Conservation (phyloP, 2,329 filamentous ascomycete species). For the Xylaria arbuscula region DNA sequence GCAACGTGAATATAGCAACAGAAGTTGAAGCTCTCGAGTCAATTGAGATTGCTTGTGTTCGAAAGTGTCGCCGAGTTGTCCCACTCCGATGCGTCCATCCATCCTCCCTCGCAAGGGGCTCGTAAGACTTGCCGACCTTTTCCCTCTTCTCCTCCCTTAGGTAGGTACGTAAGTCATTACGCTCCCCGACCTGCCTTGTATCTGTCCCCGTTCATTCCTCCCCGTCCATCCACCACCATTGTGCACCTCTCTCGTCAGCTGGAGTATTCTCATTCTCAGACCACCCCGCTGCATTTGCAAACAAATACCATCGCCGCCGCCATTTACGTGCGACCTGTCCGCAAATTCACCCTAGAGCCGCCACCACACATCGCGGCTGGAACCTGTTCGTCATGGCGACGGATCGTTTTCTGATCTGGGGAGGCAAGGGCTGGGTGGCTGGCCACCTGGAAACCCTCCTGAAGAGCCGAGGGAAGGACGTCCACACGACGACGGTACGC, state of each 20-base stretch:
- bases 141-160: neutral
- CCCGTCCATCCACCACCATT: neutral
- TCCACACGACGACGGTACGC: slow-evolving; percentile 69
- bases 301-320: slow-evolving; percentile 4
- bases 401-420: slow-evolving; percentile 71
- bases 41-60: slow-evolving; percentile 28
- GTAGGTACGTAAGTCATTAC: slow-evolving; percentile 12
- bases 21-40: slow-evolving; percentile 4
- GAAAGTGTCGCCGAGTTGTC: slow-evolving; percentile 19
- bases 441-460: slow-evolving; percentile 70
- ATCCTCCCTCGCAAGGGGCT: neutral
- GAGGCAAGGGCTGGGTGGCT: slow-evolving; percentile 71
- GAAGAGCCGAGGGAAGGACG: slow-evolving; percentile 69
- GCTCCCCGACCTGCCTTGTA: neutral
- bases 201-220: neutral
- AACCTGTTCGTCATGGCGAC: slow-evolving; percentile 46
- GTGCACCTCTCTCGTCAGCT: neutral
- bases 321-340: neutral
- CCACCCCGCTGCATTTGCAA: slow-evolving; percentile 14
- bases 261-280: neutral
- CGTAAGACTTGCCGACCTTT: neutral
- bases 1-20: neutral
- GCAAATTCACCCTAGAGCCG: neutral
- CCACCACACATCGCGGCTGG: slow-evolving; percentile 23
- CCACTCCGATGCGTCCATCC: slow-evolving; percentile 23